These are phyloP conservation scores for Suhomyces yuchorum DNA, from an alignment of 1,139 yeast genomes.

Conservation along the genomic window DNA sequence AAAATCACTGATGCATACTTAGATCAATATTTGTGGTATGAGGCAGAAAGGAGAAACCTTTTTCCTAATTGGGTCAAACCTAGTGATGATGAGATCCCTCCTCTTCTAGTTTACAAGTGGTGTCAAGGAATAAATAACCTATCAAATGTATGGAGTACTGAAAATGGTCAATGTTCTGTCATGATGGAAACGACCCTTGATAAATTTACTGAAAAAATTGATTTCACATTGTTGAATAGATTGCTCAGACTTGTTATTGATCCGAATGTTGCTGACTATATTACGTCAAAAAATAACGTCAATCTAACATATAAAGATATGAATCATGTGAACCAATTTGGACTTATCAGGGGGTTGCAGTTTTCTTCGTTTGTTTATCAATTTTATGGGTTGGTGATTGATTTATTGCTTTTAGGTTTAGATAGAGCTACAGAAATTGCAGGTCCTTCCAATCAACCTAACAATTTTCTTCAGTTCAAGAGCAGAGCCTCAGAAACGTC, in stretches of 20 bases:
- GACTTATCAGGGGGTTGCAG: conserved; percentile 84
- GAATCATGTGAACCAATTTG: conserved; percentile 90
- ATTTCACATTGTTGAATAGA: conserved; percentile 82
- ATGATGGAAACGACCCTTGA: conserved; percentile 73
- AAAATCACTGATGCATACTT: conserved; percentile 95
- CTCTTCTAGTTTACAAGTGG: conserved; percentile 90
- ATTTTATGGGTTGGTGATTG: conserved; percentile 84
- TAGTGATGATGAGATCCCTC: conserved; percentile 91
- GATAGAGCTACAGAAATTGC: conserved; percentile 89
- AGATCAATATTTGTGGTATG: conserved; percentile 96
- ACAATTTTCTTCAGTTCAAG: conserved; percentile 73
- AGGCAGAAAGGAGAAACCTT: conserved; percentile 80
- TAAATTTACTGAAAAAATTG: conserved; percentile 81
- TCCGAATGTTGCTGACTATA: conserved; percentile 91
- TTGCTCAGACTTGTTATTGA: conserved; percentile 80
- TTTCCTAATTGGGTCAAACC: conserved; percentile 98
- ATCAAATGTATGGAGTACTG: conserved; percentile 74
- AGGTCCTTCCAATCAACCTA: conserved; percentile 72
- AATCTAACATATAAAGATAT: conserved; percentile 86
- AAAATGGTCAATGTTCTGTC: conserved; percentile 78
- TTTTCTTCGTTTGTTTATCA: conserved; percentile 89
- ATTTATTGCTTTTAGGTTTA: conserved; percentile 77
- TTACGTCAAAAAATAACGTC: conserved; percentile 88
- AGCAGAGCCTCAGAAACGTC: conserved; percentile 57
- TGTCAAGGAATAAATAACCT: conserved; percentile 90